Evolutionary conservation across 75 land plant species (phyloP).

Genomic region (Selaginella moellendorffii): DNA sequence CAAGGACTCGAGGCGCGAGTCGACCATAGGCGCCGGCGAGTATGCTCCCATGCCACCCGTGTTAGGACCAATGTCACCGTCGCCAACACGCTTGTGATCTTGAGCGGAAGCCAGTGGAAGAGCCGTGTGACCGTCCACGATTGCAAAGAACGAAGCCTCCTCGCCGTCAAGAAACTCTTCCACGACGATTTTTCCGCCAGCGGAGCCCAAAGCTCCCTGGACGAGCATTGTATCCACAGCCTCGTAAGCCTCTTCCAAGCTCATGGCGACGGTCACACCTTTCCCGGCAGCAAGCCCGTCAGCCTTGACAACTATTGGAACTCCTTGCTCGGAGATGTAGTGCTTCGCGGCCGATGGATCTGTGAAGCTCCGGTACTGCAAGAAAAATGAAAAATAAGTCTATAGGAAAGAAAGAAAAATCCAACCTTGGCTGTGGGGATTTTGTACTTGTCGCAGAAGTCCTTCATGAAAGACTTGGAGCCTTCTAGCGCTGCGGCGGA

Average conservation of each 20-base stretch:
- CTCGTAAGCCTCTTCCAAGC: constrained; percentile 62
- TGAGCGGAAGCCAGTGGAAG: constrained; percentile 89
- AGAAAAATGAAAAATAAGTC: not conserved
- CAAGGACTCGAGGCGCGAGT: constrained; percentile 41
- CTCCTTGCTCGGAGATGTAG: constrained; percentile 74
- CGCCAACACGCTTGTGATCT: constrained; percentile 97
- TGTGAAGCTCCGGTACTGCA: constrained; percentile 76
- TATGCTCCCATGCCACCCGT: constrained; percentile 99
- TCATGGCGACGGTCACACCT: constrained; percentile 87
- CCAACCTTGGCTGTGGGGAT: constrained; percentile 94
- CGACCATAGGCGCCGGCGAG: constrained; percentile 82
- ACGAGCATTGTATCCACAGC: constrained; percentile 86
- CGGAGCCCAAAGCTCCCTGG: constrained; percentile 57
- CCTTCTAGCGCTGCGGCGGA: constrained; percentile 92
- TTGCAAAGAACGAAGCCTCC: constrained; percentile 90
- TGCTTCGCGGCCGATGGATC: constrained; percentile 54
- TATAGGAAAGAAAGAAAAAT: too few species aligned
- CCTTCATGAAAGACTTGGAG: constrained; percentile 90
- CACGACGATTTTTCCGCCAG: constrained; percentile 66
- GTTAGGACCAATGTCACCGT: constrained; percentile 94
- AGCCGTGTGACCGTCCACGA: constrained; percentile 91
- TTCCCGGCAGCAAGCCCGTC: constrained; percentile 98
- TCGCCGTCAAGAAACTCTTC: constrained; percentile 95
- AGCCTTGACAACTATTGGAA: constrained; percentile 87
- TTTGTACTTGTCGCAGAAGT: constrained; percentile 70